Percentiles rank a stretch among this genome's conserved stretches.
Evolutionary conservation across 1,139 yeast species (phyloP).

Genomic region (Saccharomyces hybrid): DNA sequence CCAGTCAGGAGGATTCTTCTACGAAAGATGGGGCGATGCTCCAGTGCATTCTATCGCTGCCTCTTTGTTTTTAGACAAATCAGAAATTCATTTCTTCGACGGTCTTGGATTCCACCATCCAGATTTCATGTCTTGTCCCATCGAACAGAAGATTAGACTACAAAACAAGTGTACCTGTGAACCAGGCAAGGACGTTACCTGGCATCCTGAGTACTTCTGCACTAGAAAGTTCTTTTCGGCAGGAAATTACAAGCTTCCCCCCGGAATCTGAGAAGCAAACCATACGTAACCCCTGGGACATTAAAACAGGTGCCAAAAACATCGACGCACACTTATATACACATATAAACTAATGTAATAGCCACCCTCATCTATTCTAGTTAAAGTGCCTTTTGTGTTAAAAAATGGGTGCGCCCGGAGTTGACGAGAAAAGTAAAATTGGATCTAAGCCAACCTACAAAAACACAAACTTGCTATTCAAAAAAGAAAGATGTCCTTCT

Average conservation of each 20-base stretch:
- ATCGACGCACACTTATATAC: background rate
- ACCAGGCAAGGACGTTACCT: slow-evolving; percentile 38
- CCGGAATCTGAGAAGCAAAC: slow-evolving; percentile 8
- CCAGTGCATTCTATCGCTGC: slow-evolving; percentile 87
- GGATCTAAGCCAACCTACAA: background rate
- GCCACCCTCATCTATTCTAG: background rate
- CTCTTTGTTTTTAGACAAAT: slow-evolving; percentile 60
- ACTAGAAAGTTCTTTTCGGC: slow-evolving; percentile 29
- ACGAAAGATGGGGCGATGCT: slow-evolving; percentile 93
- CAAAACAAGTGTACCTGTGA: slow-evolving; percentile 59
- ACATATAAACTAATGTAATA: background rate
- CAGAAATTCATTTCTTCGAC: slow-evolving; percentile 66
- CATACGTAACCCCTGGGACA: background rate
- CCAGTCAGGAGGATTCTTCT: slow-evolving; percentile 77
- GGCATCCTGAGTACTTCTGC: slow-evolving; percentile 31
- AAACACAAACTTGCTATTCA: background rate
- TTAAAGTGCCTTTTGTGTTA: background rate
- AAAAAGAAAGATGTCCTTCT: background rate
- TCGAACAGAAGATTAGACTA: slow-evolving; percentile 45
- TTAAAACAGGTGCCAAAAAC: background rate
- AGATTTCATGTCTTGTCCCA: slow-evolving; percentile 72
- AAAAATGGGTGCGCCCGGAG: background rate
- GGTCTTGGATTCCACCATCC: slow-evolving; percentile 80
- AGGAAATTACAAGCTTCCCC: slow-evolving; percentile 26
- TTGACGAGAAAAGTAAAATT: background rate